phyloP scores from a whole-genome alignment of 2,329 filamentous ascomycete genomes.

The Neofusicoccum laricinum region DNA sequence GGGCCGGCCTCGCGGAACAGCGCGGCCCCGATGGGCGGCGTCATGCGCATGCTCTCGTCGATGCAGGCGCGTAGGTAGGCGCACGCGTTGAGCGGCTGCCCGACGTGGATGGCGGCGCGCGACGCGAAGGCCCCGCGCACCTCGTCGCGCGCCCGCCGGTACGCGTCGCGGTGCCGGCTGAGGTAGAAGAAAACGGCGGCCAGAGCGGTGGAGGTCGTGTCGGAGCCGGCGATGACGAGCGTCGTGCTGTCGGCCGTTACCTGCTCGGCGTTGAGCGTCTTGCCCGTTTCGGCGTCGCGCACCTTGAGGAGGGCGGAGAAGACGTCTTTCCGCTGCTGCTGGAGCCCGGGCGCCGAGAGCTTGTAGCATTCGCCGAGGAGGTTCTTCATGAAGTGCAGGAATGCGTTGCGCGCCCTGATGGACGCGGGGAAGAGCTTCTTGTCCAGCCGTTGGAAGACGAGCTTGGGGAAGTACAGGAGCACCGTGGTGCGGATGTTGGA shows the following conservation, averaged over 20 bases:
- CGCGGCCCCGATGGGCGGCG: conserved; percentile 35
- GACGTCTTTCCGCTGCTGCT: conserved; percentile 41
- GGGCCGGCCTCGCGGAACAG: conserved; percentile 34
- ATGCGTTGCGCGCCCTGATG: neutral
- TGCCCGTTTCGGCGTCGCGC: too few relatives aligned
- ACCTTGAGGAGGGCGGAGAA: conserved; percentile 47
- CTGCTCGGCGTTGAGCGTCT: neutral
- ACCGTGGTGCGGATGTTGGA: neutral
- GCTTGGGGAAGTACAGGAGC: neutral
- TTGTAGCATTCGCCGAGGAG: neutral
- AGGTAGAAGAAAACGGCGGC: conserved; percentile 45
- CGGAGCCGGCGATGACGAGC: conserved; percentile 46
- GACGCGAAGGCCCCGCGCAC: conserved; percentile 33
- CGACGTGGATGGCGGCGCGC: conserved; percentile 37
- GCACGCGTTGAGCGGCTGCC: conserved; percentile 34
- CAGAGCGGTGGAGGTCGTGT: conserved; percentile 44
- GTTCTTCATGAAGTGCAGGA: neutral
- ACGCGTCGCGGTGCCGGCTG: conserved; percentile 35
- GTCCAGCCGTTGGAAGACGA: neutral
- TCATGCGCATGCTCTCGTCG: conserved; percentile 42
- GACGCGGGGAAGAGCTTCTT: neutral
- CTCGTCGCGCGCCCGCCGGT: conserved; percentile 33
- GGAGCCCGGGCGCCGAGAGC: neutral
- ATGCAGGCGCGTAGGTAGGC: conserved; percentile 39
- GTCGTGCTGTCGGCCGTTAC: conserved; percentile 44